Percentiles rank a stretch among this genome's conserved stretches.
Evolutionary conservation across 208 protist genomes (phyloP).

Genomic region (Balamuthia mandrillaris): DNA sequence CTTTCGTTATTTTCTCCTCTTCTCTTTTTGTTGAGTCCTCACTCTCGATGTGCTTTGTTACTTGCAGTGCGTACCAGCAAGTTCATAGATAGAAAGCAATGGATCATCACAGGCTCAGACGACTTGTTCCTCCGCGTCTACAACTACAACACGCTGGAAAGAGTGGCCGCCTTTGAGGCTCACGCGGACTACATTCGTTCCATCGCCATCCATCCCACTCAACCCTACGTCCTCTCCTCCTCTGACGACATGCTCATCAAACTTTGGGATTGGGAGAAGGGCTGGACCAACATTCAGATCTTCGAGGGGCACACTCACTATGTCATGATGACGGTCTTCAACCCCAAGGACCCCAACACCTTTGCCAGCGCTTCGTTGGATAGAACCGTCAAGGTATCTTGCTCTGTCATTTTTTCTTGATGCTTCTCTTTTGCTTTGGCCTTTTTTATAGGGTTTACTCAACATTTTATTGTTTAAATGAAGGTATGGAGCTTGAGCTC

Average conservation of each 20-base stretch:
- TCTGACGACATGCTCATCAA: slow-evolving; percentile 97
- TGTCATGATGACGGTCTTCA: slow-evolving; percentile 95
- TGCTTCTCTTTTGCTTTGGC: slow-evolving; percentile 86
- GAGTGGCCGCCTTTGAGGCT: slow-evolving; percentile 91
- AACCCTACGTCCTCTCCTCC: slow-evolving; percentile 88
- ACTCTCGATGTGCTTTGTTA: slow-evolving; percentile 31
- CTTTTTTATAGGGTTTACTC: background rate
- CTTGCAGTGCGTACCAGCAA: slow-evolving; percentile 87
- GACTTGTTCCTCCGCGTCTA: slow-evolving; percentile 90
- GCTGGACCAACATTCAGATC: slow-evolving; percentile 83
- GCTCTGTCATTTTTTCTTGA: background rate
- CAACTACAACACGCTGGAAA: slow-evolving; percentile 99
- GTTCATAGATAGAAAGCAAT: slow-evolving; percentile 95
- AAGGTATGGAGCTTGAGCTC: slow-evolving; percentile 88
- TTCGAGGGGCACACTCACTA: slow-evolving; percentile 97
- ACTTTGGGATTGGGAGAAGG: slow-evolving; percentile 97
- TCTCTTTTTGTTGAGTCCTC: background rate
- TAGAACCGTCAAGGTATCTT: slow-evolving; percentile 87
- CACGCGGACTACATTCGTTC: slow-evolving; percentile 93
- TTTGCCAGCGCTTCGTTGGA: slow-evolving; percentile 97
- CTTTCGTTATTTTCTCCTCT: background rate
- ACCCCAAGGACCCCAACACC: slow-evolving; percentile 95
- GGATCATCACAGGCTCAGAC: slow-evolving; percentile 92
- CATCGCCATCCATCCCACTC: slow-evolving; percentile 95
- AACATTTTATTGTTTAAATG: background rate